Evolutionary conservation across 2,329 filamentous ascomycete species (phyloP), one percentile per base, ranked within the genome.

Genomic region (Ramularia endophylla): DNA sequence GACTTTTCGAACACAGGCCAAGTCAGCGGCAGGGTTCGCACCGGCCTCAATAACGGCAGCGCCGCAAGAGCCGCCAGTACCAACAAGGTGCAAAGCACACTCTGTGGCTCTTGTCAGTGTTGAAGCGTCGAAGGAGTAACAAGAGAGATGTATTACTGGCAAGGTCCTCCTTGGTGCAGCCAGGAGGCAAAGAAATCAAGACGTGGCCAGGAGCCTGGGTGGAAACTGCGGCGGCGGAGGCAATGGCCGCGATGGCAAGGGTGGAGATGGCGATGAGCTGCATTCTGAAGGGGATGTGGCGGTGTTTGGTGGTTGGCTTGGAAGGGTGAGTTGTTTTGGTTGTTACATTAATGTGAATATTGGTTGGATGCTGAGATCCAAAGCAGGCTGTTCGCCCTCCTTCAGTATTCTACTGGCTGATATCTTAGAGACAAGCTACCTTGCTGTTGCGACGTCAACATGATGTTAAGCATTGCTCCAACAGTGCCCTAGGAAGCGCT

Each of bases 31-130:
- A 13, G 27, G 27, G 27, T 28, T 28, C 4, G 3, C 27, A 11
- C 27, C 27, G n/a, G 16, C 36, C 20, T 27, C 27, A 18, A 38
- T 17, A 7, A 13, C 11, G 17, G 36, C 25, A 13, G 6, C 15
- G 17, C 18, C 25, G 2, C 20, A 27, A 28, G 35, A 9, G 27
- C 11, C 27, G 13, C 27, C 27, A 13, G 11, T 13, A 13, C 27
- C 27, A 13, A 28, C 5, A 9, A 28, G 13, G 5, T 28, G 27
- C 4, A 28, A 13, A 5, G 27, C 27, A 13, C 27, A 28, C 2
- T 28, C 27, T 28, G 27, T 28, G 11, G 22, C 2, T 44, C 13
- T 28, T 43, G 28, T 35, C 36, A 13, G 43, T 28, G 27, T 28
- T 28, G 3, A 4, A 13, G 5, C 11, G 11, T 28, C 4, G 2